Percentiles rank a stretch among this genome's conserved stretches.
These are phyloP conservation scores for Escovopsis weberi DNA, from an alignment of 2,329 filamentous ascomycete species.

Conservation along the genomic window DNA sequence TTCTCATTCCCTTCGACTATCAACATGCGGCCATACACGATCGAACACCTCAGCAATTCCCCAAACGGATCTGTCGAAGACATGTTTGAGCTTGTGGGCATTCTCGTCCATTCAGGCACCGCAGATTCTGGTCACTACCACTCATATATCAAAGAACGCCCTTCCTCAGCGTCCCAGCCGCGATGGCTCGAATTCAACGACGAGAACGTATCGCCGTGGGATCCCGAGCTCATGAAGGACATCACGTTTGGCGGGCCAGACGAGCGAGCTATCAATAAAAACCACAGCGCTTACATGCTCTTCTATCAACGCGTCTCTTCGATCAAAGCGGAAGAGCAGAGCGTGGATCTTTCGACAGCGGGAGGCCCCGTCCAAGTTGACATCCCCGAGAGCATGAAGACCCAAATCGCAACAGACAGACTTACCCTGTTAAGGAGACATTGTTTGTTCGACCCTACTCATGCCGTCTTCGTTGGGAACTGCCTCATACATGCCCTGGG, in stretches of 20 bases:
- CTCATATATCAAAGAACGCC: conserved; percentile 78
- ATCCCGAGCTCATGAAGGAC: conserved; percentile 55
- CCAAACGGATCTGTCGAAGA: conserved; percentile 46
- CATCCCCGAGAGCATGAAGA: conserved; percentile 30
- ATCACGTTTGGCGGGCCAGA: conserved; percentile 69
- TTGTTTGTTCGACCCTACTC: conserved; percentile 61
- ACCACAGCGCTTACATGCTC: conserved; percentile 81
- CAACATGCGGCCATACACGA: conserved; percentile 79
- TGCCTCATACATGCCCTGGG: conserved; percentile 41
- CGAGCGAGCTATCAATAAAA: conserved; percentile 32
- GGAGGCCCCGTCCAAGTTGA: conserved; percentile 25
- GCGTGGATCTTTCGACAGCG: conserved; percentile 20
- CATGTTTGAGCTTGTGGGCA: conserved; percentile 83
- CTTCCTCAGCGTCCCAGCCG: conserved; percentile 31
- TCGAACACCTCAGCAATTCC: conserved; percentile 63
- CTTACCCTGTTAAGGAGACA: conserved; percentile 59
- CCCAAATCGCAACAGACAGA: conserved; percentile 59
- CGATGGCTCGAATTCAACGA: conserved; percentile 93
- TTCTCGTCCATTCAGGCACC: conserved; percentile 84
- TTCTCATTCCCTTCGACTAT: conserved; percentile 77
- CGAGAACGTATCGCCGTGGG: conserved; percentile 62
- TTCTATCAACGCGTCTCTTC: conserved; percentile 79
- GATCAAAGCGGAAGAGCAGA: conserved; percentile 38
- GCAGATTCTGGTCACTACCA: conserved; percentile 96
- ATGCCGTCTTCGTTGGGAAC: conserved; percentile 50